phyloP scores from a whole-genome alignment of 768 basidiomycete genomes.

The Trametes cubensis region DNA sequence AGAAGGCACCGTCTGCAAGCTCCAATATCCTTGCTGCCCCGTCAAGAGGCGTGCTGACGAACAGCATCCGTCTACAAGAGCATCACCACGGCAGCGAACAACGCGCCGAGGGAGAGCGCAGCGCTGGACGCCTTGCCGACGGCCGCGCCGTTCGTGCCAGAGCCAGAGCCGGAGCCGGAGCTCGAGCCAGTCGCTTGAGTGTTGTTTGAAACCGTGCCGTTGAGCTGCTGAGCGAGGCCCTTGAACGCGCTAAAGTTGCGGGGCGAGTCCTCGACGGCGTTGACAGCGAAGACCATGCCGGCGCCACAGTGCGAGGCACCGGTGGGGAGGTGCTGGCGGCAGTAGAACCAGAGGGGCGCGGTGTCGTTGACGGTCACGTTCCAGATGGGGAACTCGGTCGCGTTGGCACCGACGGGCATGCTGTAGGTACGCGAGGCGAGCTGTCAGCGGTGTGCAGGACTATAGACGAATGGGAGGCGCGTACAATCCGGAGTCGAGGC shows the following conservation, averaged over 20 bases:
- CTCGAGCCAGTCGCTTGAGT: constrained; percentile 41
- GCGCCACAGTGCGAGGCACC: constrained; percentile 39
- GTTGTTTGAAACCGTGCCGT: constrained; percentile 38
- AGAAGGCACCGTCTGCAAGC: constrained; percentile 1
- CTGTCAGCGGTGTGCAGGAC: background rate
- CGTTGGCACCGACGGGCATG: constrained; percentile 45
- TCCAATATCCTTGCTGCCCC: background rate
- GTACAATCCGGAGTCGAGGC: constrained; percentile 63
- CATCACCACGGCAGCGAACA: constrained; percentile 27
- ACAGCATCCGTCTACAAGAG: constrained; percentile 23
- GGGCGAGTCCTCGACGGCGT: constrained; percentile 51
- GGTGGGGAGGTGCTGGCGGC: constrained; percentile 42
- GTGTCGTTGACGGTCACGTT: constrained; percentile 62
- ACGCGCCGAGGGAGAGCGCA: constrained; percentile 29
- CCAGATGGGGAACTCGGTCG: constrained; percentile 55
- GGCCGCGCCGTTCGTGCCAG: constrained; percentile 19
- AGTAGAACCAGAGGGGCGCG: constrained; percentile 59
- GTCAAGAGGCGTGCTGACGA: background rate
- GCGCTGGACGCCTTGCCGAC: constrained; percentile 17
- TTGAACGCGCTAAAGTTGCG: constrained; percentile 62
- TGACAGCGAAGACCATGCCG: constrained; percentile 53
- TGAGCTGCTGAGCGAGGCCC: constrained; percentile 53
- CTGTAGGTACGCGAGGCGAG: constrained; percentile 18
- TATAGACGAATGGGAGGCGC: constrained; percentile 24
- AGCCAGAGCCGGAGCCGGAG: constrained; percentile 5